These are phyloP conservation scores for Pachyrhizus erosus DNA, from an alignment of 306 rosid genomes.

Conservation along the genomic window DNA sequence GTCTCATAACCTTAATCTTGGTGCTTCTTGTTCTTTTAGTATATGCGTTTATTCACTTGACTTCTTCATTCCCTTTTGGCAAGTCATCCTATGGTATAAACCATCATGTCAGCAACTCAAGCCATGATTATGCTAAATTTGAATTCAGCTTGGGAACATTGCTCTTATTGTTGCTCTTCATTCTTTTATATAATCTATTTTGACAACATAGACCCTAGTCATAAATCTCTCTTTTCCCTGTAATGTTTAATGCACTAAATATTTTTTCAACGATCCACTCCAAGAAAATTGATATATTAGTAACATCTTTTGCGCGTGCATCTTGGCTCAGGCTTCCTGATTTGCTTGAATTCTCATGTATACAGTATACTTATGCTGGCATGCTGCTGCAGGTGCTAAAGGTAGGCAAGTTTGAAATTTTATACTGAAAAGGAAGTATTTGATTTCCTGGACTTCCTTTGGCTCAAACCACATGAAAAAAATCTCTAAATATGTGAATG, in stretches of 20 bases:
- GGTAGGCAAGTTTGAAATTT: too few relatives aligned
- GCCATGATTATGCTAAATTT: slow-evolving; percentile 45
- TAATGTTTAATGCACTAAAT: not conserved
- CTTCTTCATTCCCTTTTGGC: slow-evolving; percentile 44
- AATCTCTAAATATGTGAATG: too few relatives aligned
- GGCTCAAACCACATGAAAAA: too few relatives aligned
- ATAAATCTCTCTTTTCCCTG: not conserved
- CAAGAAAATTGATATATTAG: too few relatives aligned
- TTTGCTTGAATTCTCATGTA: too few relatives aligned
- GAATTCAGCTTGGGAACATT: slow-evolving; percentile 50
- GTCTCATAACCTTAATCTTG: slow-evolving; percentile 6
- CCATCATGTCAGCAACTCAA: not conserved
- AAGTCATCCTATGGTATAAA: slow-evolving; percentile 31
- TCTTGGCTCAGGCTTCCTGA: too few relatives aligned
- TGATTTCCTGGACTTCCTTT: too few relatives aligned
- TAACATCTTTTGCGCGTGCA: too few relatives aligned
- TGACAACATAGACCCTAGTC: not conserved
- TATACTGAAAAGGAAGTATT: too few relatives aligned
- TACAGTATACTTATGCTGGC: too few relatives aligned
- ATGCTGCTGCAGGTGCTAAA: too few relatives aligned
- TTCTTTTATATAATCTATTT: slow-evolving; percentile 43
- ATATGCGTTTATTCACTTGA: slow-evolving; percentile 10
- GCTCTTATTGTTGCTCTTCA: slow-evolving; percentile 50
- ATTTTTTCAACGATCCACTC: too few relatives aligned
- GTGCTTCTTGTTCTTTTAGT: slow-evolving; percentile 48